These are phyloP conservation scores for Botrytis tulipae DNA, from an alignment of 2,329 filamentous ascomycete genomes.

Conservation along the genomic window DNA sequence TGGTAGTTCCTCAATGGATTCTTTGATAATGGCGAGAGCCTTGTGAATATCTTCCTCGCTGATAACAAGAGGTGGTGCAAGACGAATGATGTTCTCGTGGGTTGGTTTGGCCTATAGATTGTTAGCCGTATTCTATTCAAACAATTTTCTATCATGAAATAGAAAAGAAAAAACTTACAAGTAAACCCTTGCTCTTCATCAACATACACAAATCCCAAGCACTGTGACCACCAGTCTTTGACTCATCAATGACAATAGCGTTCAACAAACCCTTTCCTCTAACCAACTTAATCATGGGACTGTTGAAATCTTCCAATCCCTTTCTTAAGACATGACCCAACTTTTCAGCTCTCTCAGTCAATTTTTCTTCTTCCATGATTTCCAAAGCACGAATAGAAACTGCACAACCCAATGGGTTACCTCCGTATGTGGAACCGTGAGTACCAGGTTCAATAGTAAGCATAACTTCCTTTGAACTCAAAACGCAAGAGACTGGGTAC, in stretches of 20 bases:
- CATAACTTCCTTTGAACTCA: slow-evolving; percentile 89
- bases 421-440: slow-evolving; percentile 97
- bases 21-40: slow-evolving; percentile 75
- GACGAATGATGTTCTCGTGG: slow-evolving; percentile 96
- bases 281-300: slow-evolving; percentile 76
- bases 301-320: slow-evolving; percentile 71
- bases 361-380: slow-evolving; percentile 85
- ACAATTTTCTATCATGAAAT: not conserved
- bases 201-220: slow-evolving; percentile 97
- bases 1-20: slow-evolving; percentile 79
- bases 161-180: slow-evolving; percentile 58
- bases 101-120: slow-evolving; percentile 83
- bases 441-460: slow-evolving; percentile 93
- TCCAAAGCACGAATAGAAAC: slow-evolving; percentile 94
- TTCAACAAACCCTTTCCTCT: slow-evolving; percentile 94
- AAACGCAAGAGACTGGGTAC: slow-evolving; percentile 96
- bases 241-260: slow-evolving; percentile 93
- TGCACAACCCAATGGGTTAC: slow-evolving; percentile 92
- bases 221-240: slow-evolving; percentile 76
- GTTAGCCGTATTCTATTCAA: not conserved
- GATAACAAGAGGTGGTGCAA: slow-evolving; percentile 95
- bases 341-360: slow-evolving; percentile 78
- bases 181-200: slow-evolving; percentile 89
- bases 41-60: slow-evolving; percentile 80
- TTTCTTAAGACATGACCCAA: slow-evolving; percentile 82